Evolutionary conservation across 2,329 filamentous ascomycete genomes (phyloP).

Genomic region (Colletotrichum liriopes): DNA sequence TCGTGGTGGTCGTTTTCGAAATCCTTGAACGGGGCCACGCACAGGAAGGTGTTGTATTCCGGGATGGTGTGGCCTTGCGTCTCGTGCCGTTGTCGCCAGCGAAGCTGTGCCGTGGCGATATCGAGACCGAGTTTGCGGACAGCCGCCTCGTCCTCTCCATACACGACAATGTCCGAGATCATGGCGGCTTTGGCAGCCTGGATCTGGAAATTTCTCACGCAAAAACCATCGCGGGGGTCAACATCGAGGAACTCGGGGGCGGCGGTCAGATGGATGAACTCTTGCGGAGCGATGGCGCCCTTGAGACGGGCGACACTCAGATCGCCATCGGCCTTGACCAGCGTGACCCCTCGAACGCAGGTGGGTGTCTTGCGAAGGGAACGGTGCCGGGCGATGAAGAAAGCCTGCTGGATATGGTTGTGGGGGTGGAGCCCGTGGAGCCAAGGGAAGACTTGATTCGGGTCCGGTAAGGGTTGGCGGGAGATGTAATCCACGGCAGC

Average conservation of each 20-base stretch:
- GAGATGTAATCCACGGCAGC: constrained; percentile 83
- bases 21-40: constrained; percentile 73
- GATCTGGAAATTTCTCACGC: constrained; percentile 97
- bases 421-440: constrained; percentile 91
- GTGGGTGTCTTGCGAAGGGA: constrained; percentile 79
- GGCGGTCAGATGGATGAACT: constrained; percentile 74
- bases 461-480: constrained; percentile 85
- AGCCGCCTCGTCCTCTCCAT: constrained; percentile 79
- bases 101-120: constrained; percentile 82
- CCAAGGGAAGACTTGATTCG: constrained; percentile 95
- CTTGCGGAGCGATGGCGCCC: constrained; percentile 86
- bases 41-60: constrained; percentile 89
- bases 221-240: constrained; percentile 92
- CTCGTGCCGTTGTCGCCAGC: constrained; percentile 79
- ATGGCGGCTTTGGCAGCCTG: constrained; percentile 90
- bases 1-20: constrained; percentile 81
- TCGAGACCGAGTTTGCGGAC: constrained; percentile 76
- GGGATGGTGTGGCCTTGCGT: constrained; percentile 69
- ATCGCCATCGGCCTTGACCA: constrained; percentile 92
- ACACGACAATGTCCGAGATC: constrained; percentile 93
- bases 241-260: constrained; percentile 81
- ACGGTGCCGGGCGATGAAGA: constrained; percentile 86
- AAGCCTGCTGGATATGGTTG: constrained; percentile 90
- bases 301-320: constrained; percentile 83
- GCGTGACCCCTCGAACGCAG: constrained; percentile 84